Percentiles rank a stretch among this genome's conserved stretches.
Conservation (phyloP, 2,329 filamentous ascomycete species). For the Domatiomyces globalis region DNA sequence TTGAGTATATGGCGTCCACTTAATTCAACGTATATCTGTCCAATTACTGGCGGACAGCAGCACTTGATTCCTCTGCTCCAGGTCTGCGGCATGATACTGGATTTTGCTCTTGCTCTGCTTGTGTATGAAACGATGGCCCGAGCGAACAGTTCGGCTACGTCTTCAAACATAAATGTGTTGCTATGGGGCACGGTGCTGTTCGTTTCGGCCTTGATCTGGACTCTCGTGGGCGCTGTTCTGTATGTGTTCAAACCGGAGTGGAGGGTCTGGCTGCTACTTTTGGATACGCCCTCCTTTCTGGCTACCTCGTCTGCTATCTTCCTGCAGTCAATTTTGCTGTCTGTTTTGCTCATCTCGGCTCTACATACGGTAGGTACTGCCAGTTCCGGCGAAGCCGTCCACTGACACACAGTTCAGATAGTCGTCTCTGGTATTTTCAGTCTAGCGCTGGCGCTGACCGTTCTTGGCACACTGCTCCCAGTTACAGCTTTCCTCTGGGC, state of each 20-base stretch:
- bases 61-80: conserved; percentile 26
- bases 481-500: conserved; percentile 15
- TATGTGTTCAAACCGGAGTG: conserved; percentile 25
- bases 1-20: conserved; percentile 24
- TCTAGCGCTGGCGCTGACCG: conserved; percentile 12
- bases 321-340: conserved; percentile 24
- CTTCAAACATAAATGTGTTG: conserved; percentile 7
- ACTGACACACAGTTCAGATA: conserved; percentile 13
- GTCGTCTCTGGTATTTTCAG: conserved; percentile 13
- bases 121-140: conserved; percentile 9
- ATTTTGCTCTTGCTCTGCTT: conserved; percentile 28
- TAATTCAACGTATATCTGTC: conserved; percentile 38
- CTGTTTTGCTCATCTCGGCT: conserved; percentile 24
- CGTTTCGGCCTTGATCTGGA: conserved; percentile 24
- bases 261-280: conserved; percentile 27
- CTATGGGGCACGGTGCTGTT: conserved; percentile 13
- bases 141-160: conserved; percentile 4
- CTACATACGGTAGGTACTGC: conserved; percentile 27
- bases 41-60: conserved; percentile 24
- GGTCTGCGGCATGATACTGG: conserved; percentile 26
- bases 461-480: conserved; percentile 13
- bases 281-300: conserved; percentile 21
- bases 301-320: conserved; percentile 24
- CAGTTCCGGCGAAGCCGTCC: not conserved
- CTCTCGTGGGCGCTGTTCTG: conserved; percentile 23